Evolutionary conservation across 2,329 filamentous ascomycete species (phyloP), one percentile per base, ranked within the genome.

Genomic region (Chrysoporthe austroafricana): DNA sequence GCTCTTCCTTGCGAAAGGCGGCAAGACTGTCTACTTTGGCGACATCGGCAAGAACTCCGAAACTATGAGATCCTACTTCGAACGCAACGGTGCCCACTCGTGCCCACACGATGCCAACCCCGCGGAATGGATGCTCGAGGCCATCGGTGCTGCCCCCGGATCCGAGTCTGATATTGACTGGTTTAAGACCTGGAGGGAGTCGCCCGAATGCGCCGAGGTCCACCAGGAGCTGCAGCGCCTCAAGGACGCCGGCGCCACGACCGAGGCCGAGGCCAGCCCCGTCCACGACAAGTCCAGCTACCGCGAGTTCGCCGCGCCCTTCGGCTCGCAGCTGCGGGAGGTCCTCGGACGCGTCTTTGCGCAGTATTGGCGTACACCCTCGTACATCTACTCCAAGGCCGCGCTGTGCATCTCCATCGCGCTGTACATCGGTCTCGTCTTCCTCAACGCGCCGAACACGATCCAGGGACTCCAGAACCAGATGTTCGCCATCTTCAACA

Each of bases 81-180:
- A 93, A 76, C 84, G 87, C 62, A 88, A 92, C 72, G 89, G 91
- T 63, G 90, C 88, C 0, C 82, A 82, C 44, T 76, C 83, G 43
- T 95, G 91, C 76, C 90, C 89, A 1, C 73, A 80, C 1, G 86
- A 87, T 9, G 90, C 90, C 48, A 96, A 96, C 78, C 92, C 92
- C 6, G 92, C 92, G 43, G 92, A 96, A 78, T 93, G 90, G 88
- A 94, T 94, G 91, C 77, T 88, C 59, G 82, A 86, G 71, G 85
- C 85, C 4, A 86, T 88, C 61, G 85, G 85, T 67, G 89, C 89
- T 16, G 88, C 89, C 1, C 88, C 89, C 0, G 89, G 89, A 66
- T 87, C 87, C 16, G 77, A 84, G 63, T 86, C 86, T 26, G 85
- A 89, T n/a, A 79, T 89, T 60, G 85, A 91, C 75, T 92, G 90